A percentile compares a stretch with the other conserved stretches of the same genome.
Conservation (phyloP, 306 rosid genomes). For the Cicer arietinum region DNA sequence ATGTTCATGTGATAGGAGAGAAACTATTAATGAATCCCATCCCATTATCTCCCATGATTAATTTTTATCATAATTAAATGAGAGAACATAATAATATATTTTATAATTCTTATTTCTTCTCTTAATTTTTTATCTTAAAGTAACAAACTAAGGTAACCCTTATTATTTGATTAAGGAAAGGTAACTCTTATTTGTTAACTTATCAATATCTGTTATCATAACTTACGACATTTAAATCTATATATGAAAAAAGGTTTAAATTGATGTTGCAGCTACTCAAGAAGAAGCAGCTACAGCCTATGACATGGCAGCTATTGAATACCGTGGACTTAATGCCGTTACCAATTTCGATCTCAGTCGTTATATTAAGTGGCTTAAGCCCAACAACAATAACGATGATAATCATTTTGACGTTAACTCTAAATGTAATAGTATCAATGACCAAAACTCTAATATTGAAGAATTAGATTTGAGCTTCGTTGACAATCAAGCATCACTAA, state of each 20-base stretch:
- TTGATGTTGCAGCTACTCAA: conserved; percentile 73
- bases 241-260: neutral
- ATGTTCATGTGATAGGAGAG: no score
- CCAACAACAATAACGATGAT: conserved; percentile 36
- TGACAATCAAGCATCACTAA: conserved; percentile 13
- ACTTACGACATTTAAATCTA: neutral
- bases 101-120: no score
- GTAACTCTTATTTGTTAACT: no score
- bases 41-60: no score
- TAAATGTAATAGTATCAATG: conserved; percentile 17
- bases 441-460: conserved; percentile 42
- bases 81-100: no score
- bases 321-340: conserved; percentile 93
- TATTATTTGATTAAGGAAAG: no score
- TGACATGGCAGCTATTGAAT: conserved; percentile 95
- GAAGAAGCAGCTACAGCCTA: conserved; percentile 98
- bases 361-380: conserved; percentile 77
- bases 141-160: no score
- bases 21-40: no score
- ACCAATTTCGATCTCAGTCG: conserved; percentile 94
- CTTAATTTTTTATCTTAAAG: no score
- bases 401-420: conserved; percentile 29
- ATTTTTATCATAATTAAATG: no score
- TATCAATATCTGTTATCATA: neutral
- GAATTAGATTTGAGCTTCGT: conserved; percentile 42